Percentiles rank a stretch among this genome's conserved stretches.
Evolutionary conservation across 2,329 filamentous ascomycete genomes (phyloP).

Genomic region (Pyrenochaeta sp.): DNA sequence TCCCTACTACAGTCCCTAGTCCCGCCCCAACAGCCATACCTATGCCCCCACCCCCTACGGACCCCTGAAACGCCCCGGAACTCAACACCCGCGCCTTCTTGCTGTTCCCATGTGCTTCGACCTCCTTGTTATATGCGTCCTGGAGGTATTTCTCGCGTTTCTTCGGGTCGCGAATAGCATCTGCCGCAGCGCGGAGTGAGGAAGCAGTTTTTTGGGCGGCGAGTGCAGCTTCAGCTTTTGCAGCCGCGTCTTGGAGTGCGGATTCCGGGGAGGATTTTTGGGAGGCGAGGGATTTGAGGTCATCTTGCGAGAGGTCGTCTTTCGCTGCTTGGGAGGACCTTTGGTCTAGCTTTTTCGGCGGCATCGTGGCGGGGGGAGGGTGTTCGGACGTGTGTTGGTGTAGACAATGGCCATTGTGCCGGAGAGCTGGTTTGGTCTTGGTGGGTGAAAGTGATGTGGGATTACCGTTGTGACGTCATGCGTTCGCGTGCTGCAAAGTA

Average conservation of each 20-base stretch:
- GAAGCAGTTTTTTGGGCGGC: slow-evolving; percentile 38
- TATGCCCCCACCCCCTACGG: slow-evolving; percentile 53
- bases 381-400: not conserved
- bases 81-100: slow-evolving; percentile 47
- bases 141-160: slow-evolving; percentile 46
- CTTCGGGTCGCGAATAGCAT: slow-evolving; percentile 40
- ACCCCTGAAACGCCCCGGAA: slow-evolving; percentile 52
- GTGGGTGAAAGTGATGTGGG: not conserved
- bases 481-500: slow-evolving; percentile 19
- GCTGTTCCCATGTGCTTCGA: slow-evolving; percentile 44
- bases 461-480: slow-evolving; percentile 29
- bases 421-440: not conserved
- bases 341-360: slow-evolving; percentile 18
- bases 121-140: slow-evolving; percentile 46
- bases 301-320: slow-evolving; percentile 15
- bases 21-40: slow-evolving; percentile 53
- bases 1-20: slow-evolving; percentile 53
- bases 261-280: slow-evolving; percentile 30
- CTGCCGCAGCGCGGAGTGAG: slow-evolving; percentile 33
- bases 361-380: slow-evolving; percentile 10
- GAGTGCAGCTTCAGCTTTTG: slow-evolving; percentile 40
- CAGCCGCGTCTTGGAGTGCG: slow-evolving; percentile 41
- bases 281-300: slow-evolving; percentile 32
- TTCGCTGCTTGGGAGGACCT: slow-evolving; percentile 12
- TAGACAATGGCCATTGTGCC: not conserved